Conservation (phyloP, 169 alveolate species). For the Theileria parva region DNA sequence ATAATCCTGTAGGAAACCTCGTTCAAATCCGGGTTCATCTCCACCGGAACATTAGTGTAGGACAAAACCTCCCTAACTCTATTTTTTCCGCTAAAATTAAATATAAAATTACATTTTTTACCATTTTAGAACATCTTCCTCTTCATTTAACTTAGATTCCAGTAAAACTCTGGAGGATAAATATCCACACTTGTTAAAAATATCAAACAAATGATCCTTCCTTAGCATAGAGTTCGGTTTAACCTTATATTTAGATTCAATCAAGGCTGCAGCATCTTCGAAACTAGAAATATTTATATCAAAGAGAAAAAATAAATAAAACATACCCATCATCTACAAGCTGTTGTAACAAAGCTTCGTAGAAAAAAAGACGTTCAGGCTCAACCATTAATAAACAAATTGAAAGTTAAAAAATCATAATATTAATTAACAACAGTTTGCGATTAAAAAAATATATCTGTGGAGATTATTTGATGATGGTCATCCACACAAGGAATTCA, state of each 20-base stretch:
- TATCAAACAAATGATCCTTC: slow-evolving; percentile 51
- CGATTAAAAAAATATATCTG: background rate
- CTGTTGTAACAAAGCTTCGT: slow-evolving; percentile 67
- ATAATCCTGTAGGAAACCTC: slow-evolving; percentile 19
- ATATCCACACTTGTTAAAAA: slow-evolving; percentile 56
- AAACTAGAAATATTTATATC: slow-evolving; percentile 21
- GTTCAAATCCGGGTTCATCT: slow-evolving; percentile 18
- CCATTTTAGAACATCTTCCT: slow-evolving; percentile 17
- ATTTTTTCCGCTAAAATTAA: slow-evolving; percentile 21
- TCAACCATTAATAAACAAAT: slow-evolving; percentile 19
- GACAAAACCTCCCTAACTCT: slow-evolving; percentile 18
- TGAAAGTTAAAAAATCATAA: background rate
- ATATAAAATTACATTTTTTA: background rate
- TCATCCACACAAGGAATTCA: slow-evolving; percentile 9
- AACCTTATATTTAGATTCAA: slow-evolving; percentile 34
- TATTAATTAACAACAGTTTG: background rate
- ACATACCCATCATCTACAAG: slow-evolving; percentile 65
- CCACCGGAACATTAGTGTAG: background rate
- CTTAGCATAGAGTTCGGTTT: slow-evolving; percentile 63
- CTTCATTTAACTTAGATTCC: slow-evolving; percentile 26
- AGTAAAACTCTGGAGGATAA: slow-evolving; percentile 46
- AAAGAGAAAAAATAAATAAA: background rate
- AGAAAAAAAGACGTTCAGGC: slow-evolving; percentile 57
- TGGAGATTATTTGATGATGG: background rate
- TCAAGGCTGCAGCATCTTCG: slow-evolving; percentile 36